phyloP scores from a whole-genome alignment of 805 yeast species.

The Saturnispora dispora region DNA sequence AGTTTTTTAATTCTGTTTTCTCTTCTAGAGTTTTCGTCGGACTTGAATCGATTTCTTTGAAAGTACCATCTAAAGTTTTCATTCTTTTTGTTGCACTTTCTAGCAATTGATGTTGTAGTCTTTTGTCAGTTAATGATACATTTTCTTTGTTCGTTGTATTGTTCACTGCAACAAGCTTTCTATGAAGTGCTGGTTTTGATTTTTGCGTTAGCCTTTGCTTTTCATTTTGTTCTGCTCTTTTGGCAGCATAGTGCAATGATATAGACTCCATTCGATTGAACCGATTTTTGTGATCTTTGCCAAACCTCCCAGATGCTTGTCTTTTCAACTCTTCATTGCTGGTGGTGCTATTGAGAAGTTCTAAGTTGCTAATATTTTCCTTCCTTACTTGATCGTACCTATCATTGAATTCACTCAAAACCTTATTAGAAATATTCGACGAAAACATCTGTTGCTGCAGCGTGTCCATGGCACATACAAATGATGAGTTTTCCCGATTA shows the following conservation, averaged over 20 bases:
- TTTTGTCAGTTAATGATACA: conserved; percentile 20
- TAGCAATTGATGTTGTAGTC: conserved; percentile 14
- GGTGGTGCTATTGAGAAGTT: conserved; percentile 19
- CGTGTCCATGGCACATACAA: conserved; percentile 24
- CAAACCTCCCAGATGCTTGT: conserved; percentile 31
- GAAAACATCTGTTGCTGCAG: conserved; percentile 40
- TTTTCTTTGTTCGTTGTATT: neutral
- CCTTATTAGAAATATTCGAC: conserved; percentile 36
- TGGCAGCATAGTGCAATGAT: conserved; percentile 38
- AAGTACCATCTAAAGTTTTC: conserved; percentile 18
- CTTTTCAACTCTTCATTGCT: conserved; percentile 19
- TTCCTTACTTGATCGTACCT: conserved; percentile 33
- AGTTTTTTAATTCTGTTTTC: conserved; percentile 18
- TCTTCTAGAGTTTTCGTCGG: conserved; percentile 24
- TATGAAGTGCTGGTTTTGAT: neutral
- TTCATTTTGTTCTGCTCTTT: conserved; percentile 15
- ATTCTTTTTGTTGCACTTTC: conserved; percentile 27
- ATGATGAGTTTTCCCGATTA: conserved; percentile 23
- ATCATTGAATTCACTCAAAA: conserved; percentile 35
- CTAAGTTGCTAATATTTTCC: conserved; percentile 19
- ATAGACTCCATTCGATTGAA: conserved; percentile 44
- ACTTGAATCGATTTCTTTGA: conserved; percentile 23
- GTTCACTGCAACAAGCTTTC: neutral
- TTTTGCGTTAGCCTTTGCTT: neutral
- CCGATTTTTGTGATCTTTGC: conserved; percentile 38